Base-by-base conservation (phyloP, 495 filamentous ascomycete species). In the Thozetella sp. region DNA sequence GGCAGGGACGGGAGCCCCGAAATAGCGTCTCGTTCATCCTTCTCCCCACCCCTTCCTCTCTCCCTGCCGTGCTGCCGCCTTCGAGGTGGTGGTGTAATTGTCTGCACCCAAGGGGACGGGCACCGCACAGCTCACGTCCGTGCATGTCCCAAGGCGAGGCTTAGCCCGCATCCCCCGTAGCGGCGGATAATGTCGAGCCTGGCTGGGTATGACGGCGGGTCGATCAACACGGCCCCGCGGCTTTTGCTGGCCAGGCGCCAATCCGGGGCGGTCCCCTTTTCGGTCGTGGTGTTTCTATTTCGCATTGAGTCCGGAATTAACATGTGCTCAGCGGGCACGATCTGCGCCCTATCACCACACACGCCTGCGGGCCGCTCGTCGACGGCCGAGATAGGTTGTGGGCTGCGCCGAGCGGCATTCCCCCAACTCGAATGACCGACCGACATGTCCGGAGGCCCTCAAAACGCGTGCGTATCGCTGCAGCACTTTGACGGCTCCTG, bases 251-350 rank as follows among this genome's bases (percentile, higher is more conserved):
- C n/a, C n/a, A n/a, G n/a, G n/a, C n/a, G n/a, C n/a, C n/a, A n/a
- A n/a, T n/a, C n/a, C n/a, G n/a, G n/a, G n/a, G n/a, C n/a, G n/a
- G n/a, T n/a, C n/a, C n/a, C n/a, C n/a, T n/a, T n/a, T n/a, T 17
- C 24, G 19, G 25, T 11, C 15, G 19, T 55, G 30, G 37, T 50
- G 12, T 19, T 27, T 15, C 23, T 17, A 17, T 17, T 25, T 53
- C 58, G 63, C 63, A 65, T 65, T 65, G 63, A 65, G 34, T 23
- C 53, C 55, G 63, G 53, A 63, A 63, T 63, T 63, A 54, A 45
- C 19, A 27, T 34, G 19, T 22, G n/a, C n/a, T 26, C 15, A 23
- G 12, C 51, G 3, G 22, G n/a, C 15, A 15, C 15, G 30, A 15
- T 6, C 30, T 6, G 30, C 30, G 30, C 15, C 30, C 30, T 37